Evolutionary conservation across 2,329 filamentous ascomycete species (phyloP), one percentile per base, ranked within the genome.

Genomic region (Fonsecaea nubica): DNA sequence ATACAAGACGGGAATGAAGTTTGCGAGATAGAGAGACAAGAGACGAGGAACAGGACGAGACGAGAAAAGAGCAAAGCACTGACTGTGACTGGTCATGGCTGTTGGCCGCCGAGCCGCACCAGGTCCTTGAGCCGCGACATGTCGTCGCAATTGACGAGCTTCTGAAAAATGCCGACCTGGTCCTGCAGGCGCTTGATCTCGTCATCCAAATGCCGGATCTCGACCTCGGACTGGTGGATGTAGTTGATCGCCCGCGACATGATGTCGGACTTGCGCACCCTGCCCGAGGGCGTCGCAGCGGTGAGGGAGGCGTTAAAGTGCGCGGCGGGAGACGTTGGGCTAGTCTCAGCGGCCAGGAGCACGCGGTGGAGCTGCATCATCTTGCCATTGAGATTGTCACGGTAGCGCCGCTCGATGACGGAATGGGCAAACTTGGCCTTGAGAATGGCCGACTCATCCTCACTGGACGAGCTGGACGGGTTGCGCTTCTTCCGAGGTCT

Each of bases 301-400:
- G 45, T 33, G 15, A 48, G 32, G 35, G 58, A 48, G 33, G 36
- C 18, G 10, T 13, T 48, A 48, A 38, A 33, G 8, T 21, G 35
- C 32, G 58, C 53, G 48, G 32, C 45, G 32, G 32, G 15, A 45
- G 32, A 35, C 2, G 42, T 36, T n/a, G 30, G 45, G n/a, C 9
- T 58, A 25, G 32, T 38, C 33, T 69, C 65, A 10, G 57, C 54
- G 50, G 42, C 60, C n/a, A 65, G 56, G 7, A 70, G 52, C 32
- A 61, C 58, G 32, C 58, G 54, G 38, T 70, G 66, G 21, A 70
- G 63, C 40, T 70, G 64, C 48, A 61, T 59, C 50, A 70, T 68
- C 15, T 70, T 70, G 21, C 59, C 63, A 38, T 70, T 70, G 35
- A 70, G 66, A 57, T 70, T 70, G 60, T 70, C 68, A 32, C 68